Evolutionary conservation across 2,329 filamentous ascomycete species (phyloP).

Genomic region (Leptographium radiaticola): DNA sequence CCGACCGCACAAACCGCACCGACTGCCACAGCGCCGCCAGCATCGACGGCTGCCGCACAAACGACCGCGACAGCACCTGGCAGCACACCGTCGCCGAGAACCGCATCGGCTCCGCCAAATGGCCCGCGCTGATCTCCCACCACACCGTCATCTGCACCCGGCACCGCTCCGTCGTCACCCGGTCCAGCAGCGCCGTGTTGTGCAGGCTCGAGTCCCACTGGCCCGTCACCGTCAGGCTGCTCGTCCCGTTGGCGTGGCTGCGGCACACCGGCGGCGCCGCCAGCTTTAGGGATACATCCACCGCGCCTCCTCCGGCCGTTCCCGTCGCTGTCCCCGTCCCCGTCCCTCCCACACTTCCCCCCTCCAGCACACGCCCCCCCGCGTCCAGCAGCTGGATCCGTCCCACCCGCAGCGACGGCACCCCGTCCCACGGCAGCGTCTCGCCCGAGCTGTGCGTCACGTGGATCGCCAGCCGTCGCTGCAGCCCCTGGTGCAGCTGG

Average conservation of each 20-base stretch:
- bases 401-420: conserved; percentile 64
- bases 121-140: conserved; percentile 70
- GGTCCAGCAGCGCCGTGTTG: conserved; percentile 82
- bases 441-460: conserved; percentile 88
- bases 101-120: conserved; percentile 75
- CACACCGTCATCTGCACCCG: conserved; percentile 75
- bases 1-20: conserved; percentile 74
- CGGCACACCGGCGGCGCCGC: conserved; percentile 67
- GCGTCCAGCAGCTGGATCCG: conserved; percentile 74
- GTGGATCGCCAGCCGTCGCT: conserved; percentile 75
- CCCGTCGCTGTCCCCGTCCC: neutral
- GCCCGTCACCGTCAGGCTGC: conserved; percentile 71
- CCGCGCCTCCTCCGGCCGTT: conserved; percentile 35
- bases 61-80: conserved; percentile 72
- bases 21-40: conserved; percentile 80
- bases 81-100: conserved; percentile 72
- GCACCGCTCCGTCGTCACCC: conserved; percentile 84
- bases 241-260: conserved; percentile 80
- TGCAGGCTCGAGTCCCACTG: conserved; percentile 97
- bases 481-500: conserved; percentile 88
- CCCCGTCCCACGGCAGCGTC: conserved; percentile 75
- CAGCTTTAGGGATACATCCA: conserved; percentile 68
- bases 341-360: neutral
- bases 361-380: conserved; percentile 47
- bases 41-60: conserved; percentile 75